phyloP scores from a whole-genome alignment of 345 rosid genomes.

The Turnera subulata region DNA sequence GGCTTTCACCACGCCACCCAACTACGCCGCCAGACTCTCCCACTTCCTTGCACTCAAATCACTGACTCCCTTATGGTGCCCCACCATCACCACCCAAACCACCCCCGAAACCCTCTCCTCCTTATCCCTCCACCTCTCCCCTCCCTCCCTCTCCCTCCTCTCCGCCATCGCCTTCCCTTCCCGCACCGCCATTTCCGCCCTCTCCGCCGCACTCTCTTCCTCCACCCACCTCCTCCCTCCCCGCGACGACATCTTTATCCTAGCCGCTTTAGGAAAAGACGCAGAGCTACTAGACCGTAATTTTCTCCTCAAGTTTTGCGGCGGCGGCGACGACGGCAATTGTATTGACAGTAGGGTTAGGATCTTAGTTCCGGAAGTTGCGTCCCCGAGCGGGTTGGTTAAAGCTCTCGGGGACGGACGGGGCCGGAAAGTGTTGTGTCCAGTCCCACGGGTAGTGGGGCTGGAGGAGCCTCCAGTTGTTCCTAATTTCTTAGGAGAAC shows the following conservation, averaged over 20 bases:
- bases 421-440: conserved; percentile 42
- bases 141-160: conserved; percentile 32
- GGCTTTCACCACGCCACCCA: conserved; percentile 51
- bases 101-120: conserved; percentile 34
- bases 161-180: conserved; percentile 56
- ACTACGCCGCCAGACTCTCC: conserved; percentile 45
- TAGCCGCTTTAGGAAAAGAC: conserved; percentile 52
- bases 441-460: conserved; percentile 47
- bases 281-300: conserved; percentile 33
- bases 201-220: conserved; percentile 25
- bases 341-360: conserved; percentile 9
- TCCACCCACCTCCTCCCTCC: conserved; percentile 32
- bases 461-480: conserved; percentile 57
- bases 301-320: conserved; percentile 32
- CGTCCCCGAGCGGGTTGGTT: conserved; percentile 42
- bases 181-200: conserved; percentile 44
- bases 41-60: conserved; percentile 36
- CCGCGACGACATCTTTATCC: conserved; percentile 17
- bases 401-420: conserved; percentile 37
- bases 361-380: conserved; percentile 32
- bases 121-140: conserved; percentile 30
- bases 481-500: conserved; percentile 37
- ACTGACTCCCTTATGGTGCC: conserved; percentile 49
- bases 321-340: conserved; percentile 4
- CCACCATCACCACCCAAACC: conserved; percentile 41